Evolutionary conservation across 441 rosid genomes (phyloP).

Genomic region (Metrosideros polymorpha): DNA sequence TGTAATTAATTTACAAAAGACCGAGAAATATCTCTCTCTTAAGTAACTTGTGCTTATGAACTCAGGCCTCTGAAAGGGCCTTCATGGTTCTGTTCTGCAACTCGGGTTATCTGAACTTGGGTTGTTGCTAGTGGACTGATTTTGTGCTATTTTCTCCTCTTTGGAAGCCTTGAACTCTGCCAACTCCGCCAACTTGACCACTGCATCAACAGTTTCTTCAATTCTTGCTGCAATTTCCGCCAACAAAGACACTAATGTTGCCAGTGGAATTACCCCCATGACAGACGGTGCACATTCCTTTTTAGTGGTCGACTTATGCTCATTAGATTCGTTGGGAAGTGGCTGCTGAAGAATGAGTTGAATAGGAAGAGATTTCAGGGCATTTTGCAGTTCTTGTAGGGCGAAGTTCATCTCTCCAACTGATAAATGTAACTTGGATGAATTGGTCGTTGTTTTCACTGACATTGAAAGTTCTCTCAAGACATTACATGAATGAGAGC

Average conservation of each 20-base stretch:
- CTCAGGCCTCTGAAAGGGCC: neutral
- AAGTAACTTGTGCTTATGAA: neutral
- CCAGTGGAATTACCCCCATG: constrained; percentile 6
- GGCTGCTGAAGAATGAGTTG: neutral
- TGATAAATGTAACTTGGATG: constrained; percentile 27
- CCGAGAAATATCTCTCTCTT: neutral
- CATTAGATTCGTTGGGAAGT: neutral
- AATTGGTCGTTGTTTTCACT: constrained; percentile 31
- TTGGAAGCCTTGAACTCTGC: constrained; percentile 5
- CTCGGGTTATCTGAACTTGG: neutral
- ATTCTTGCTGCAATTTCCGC: constrained; percentile 1
- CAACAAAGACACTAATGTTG: constrained; percentile 4
- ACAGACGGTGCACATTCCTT: neutral
- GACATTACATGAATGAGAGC: constrained; percentile 26
- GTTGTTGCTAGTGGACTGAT: neutral
- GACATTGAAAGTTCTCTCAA: constrained; percentile 34
- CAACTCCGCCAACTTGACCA: neutral
- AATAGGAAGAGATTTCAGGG: constrained; percentile 26
- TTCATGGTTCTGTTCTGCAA: neutral
- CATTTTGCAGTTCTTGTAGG: constrained; percentile 40
- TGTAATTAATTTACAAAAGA: neutral
- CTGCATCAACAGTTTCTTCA: neutral
- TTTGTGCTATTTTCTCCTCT: neutral
- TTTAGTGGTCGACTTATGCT: neutral
- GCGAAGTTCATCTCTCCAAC: constrained; percentile 47